Evolutionary conservation across 305 asterid species (phyloP), one percentile per base, ranked within the genome.

Genomic region (Nicotiana rustica): DNA sequence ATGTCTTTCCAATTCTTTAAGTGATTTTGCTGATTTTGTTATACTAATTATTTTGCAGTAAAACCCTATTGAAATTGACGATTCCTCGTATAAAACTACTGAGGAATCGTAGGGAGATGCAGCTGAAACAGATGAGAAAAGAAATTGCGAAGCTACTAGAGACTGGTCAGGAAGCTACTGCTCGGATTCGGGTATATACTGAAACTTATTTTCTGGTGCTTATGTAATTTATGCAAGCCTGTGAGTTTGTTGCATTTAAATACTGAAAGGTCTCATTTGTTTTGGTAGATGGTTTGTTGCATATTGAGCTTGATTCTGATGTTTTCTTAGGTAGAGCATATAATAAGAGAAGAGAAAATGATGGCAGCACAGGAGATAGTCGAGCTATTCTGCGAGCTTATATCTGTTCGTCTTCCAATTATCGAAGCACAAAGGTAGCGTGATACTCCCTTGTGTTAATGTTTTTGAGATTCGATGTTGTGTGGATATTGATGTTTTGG

Each of bases 81-180:
- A 91, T 95, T 52, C 98, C 98, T 10, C 89, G 99, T 82, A 92
- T 96, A 36, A 95, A 95, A 91, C 86, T 96, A 56, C 86, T 96
- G 92, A 91, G 99, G 89, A 97, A 97, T 85, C 90, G 97, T 70
- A 92, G 97, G 90, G 99, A 95, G 89, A 85, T 90, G 86, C 99
- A 97, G 90, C 36, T 97, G 65, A 95, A 86, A 89, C 92, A 95
- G 89, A 97, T 97, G 99, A 95, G 99, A 5, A 88, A 87, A 78
- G 99, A 97, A 67, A 95, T 97, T 4, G 97, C 99, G 52, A 97
- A 93, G 90, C 96, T 97, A 55, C 95, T 97, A 65, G 98, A 92
- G 88, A 93, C 99, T 88, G 99, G 98, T 84, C 99, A 95, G 87
- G 99, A 97, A 92, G 99, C 99, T 71, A 95, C 99, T 70, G 99